A percentile compares a stretch with the other conserved stretches of the same genome.
Conservation (phyloP, 225 moss, liverwort and hornwort species). For the Pleurozium schreberi region DNA sequence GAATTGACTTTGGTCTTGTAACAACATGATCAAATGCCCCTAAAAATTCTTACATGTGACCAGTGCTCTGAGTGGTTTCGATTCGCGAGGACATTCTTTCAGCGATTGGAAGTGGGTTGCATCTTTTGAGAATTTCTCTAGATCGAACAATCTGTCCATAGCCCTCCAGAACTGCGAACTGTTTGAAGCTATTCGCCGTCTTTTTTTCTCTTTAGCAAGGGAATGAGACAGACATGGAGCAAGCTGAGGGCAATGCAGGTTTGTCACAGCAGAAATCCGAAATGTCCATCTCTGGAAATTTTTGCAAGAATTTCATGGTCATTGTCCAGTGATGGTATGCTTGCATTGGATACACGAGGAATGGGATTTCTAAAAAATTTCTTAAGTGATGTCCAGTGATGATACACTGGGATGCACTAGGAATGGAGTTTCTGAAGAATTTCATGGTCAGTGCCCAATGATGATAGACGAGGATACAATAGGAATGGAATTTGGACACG, state of each 20-base stretch:
- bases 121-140: neutral
- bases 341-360: neutral
- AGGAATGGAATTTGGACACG: neutral
- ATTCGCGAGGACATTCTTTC: neutral
- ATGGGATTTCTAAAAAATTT: neutral
- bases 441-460: neutral
- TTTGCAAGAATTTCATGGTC: neutral
- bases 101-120: neutral
- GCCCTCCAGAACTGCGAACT: neutral
- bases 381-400: neutral
- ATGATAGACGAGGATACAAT: neutral
- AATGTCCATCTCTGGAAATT: neutral
- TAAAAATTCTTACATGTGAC: too few relatives aligned
- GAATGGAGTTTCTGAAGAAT: neutral
- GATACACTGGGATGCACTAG: neutral
- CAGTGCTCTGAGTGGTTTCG: neutral
- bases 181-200: neutral
- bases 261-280: neutral
- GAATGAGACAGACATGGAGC: neutral
- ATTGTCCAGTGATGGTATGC: neutral
- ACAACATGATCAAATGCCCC: too few relatives aligned
- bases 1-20: too few relatives aligned
- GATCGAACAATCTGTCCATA: neutral
- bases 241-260: constrained; percentile 9
- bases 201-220: neutral